phyloP scores from a whole-genome alignment of 176 grass and related monocot genomes.

The Oryza longistaminata region DNA sequence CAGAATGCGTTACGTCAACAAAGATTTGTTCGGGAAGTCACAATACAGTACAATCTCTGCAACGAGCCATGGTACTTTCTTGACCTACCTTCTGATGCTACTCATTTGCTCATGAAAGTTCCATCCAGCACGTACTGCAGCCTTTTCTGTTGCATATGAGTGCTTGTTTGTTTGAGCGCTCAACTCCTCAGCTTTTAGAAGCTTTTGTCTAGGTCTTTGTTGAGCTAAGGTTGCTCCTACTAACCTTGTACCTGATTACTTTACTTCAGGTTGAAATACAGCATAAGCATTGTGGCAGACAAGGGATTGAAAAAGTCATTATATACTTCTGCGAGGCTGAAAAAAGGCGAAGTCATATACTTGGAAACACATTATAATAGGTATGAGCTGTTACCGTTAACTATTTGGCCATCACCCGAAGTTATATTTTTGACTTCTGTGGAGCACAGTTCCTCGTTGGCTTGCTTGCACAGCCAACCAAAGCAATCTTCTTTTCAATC shows the following conservation, averaged over 20 bases:
- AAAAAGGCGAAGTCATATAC: constrained; percentile 96
- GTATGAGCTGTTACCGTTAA: constrained; percentile 38
- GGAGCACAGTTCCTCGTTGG: neutral
- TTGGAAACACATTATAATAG: constrained; percentile 90
- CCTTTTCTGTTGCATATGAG: neutral
- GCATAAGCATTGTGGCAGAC: constrained; percentile 93
- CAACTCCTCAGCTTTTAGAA: neutral
- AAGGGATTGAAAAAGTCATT: constrained; percentile 90
- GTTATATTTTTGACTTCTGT: neutral
- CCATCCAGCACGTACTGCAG: neutral
- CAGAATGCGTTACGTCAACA: constrained; percentile 96
- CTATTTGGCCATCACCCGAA: neutral
- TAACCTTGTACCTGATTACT: constrained; percentile 8
- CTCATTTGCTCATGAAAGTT: neutral
- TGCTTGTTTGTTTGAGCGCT: constrained; percentile 7
- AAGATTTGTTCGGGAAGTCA: constrained; percentile 92
- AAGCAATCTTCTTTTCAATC: too few relatives aligned
- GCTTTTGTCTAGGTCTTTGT: constrained; percentile 18
- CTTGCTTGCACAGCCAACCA: too few relatives aligned
- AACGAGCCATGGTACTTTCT: constrained; percentile 83
- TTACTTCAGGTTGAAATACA: constrained; percentile 86
- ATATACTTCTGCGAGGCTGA: constrained; percentile 87
- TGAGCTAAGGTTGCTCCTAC: neutral
- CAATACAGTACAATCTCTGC: constrained; percentile 94
- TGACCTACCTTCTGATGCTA: neutral